Evolutionary conservation across 2,329 filamentous ascomycete genomes (phyloP), one percentile per base, ranked within the genome.

Genomic region (Cercospora sp.): DNA sequence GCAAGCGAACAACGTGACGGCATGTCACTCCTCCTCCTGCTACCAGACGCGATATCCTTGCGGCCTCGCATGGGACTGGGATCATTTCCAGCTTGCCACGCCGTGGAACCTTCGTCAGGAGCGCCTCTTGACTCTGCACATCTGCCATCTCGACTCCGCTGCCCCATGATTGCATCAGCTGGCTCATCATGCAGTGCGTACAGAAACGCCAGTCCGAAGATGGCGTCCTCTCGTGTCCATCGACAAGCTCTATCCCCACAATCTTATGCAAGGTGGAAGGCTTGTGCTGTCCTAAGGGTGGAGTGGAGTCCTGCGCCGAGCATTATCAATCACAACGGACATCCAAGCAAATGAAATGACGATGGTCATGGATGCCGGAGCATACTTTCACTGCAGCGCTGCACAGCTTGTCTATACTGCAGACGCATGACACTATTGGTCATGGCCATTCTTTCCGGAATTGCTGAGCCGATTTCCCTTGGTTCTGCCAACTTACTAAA

Each of bases 301-400:
- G 42, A 39, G 36, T 39, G 13, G 36, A 39, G 36, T n/a, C 36
- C 36, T 39, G 36, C 36, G 36, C 36, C 36, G 36, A 39, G n/a
- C n/a, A 20, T 12, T 10, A 12, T 48, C 42, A 48, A 48, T 48
- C 51, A 42, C 58, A 60, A 45, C 58, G 20, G 36, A 36, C 45
- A 51, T 26, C 65, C 65, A 67, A 31, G 60, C 60, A 53, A 30
- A 60, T 39, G 53, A 67, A 60, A 64, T 60, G 65, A 64, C 62
- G 60, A 67, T 67, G 65, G 18, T 59, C 53, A 10, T 60, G 26
- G 31, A 59, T 63, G 59, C 58, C 31, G 58, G 36, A 45, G 58
- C 31, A 39, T 45, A 20, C 23, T 31, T 59, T 26, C 60, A 66
- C 64, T 61, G 57, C 63, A 60, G 31, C 20, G 20, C 31, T 33